These are phyloP conservation scores for Backusella morwellensis DNA, from an alignment of 192 early-diverging fungal genomes.

Conservation along the genomic window DNA sequence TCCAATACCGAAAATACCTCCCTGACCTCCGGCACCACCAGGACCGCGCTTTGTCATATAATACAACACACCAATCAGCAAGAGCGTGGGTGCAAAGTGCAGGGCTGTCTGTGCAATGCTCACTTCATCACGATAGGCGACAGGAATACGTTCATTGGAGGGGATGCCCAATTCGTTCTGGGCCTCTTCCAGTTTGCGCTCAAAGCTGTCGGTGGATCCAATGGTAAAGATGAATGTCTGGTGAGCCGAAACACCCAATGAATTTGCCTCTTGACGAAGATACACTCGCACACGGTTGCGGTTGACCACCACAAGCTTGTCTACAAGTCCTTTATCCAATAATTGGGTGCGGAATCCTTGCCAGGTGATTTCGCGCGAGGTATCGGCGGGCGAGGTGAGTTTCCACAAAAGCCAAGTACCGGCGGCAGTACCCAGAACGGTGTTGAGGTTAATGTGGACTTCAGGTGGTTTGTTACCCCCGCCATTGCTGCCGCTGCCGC, in stretches of 20 bases:
- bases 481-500: background rate
- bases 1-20: conserved; percentile 95
- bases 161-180: conserved; percentile 93
- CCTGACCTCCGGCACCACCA: conserved; percentile 55
- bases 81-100: conserved; percentile 90
- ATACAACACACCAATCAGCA: conserved; percentile 85
- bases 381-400: conserved; percentile 42
- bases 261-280: conserved; percentile 63
- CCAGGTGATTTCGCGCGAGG: conserved; percentile 81
- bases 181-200: conserved; percentile 83
- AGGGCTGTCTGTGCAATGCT: conserved; percentile 69
- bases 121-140: conserved; percentile 86
- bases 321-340: conserved; percentile 91
- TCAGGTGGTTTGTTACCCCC: conserved; percentile 25
- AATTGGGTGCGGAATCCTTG: conserved; percentile 89
- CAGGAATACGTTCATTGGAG: conserved; percentile 85
- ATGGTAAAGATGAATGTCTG: conserved; percentile 82
- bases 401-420: conserved; percentile 53
- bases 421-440: conserved; percentile 41
- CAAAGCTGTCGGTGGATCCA: conserved; percentile 93
- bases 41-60: conserved; percentile 83
- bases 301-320: conserved; percentile 88
- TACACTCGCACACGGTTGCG: conserved; percentile 80
- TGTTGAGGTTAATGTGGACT: conserved; percentile 43
- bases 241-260: conserved; percentile 28